Evolutionary conservation across 2,329 filamentous ascomycete species (phyloP).

Genomic region (Botryotinia narcissicola): DNA sequence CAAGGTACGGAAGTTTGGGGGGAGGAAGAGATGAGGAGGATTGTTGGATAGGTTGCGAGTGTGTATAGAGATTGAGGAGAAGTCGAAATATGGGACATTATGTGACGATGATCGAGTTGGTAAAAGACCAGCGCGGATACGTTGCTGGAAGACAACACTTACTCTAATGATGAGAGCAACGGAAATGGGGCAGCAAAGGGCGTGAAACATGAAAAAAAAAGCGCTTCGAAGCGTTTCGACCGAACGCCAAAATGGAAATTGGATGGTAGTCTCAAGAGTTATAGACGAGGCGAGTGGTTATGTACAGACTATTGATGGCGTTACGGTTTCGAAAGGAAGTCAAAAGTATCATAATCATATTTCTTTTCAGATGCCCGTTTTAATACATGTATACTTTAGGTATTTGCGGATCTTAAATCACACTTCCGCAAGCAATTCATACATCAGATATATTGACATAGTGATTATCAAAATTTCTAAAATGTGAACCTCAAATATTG

Average conservation of each 20-base stretch:
- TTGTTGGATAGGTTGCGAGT: constrained; percentile 23
- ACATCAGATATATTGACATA: background rate
- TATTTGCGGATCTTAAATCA: background rate
- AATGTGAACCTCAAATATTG: background rate
- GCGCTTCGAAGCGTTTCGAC: background rate
- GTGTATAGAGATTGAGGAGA: constrained; percentile 17
- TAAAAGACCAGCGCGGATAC: background rate
- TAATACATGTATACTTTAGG: background rate
- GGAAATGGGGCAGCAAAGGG: background rate
- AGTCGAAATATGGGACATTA: background rate
- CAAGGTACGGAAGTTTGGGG: constrained; percentile 65
- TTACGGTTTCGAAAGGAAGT: background rate
- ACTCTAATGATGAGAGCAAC: background rate
- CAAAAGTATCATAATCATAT: background rate
- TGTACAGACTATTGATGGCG: background rate
- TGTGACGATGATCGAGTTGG: background rate
- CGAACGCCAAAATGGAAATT: background rate
- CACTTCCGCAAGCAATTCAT: background rate
- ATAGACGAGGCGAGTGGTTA: background rate
- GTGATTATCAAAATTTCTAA: background rate
- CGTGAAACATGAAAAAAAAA: background rate
- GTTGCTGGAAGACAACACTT: background rate
- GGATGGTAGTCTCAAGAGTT: background rate
- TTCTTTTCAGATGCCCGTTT: background rate
- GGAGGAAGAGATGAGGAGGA: constrained; percentile 47